phyloP scores from a whole-genome alignment of 352 stramenopile genomes.

The Phytopythium sindhum region DNA sequence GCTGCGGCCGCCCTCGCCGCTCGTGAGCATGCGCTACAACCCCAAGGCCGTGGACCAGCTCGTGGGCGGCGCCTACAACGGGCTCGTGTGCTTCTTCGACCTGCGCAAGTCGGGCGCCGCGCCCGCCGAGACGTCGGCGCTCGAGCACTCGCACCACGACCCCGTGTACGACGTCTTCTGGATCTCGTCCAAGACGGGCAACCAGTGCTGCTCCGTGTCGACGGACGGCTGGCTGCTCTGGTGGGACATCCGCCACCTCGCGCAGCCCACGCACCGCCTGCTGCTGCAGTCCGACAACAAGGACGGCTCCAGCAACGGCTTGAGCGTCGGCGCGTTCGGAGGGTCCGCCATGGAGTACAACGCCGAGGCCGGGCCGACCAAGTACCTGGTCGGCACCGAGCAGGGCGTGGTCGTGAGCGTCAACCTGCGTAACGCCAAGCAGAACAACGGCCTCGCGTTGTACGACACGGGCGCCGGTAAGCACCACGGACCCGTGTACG shows the following conservation, averaged over 20 bases:
- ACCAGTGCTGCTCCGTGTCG: conserved; percentile 95
- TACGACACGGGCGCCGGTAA: conserved; percentile 94
- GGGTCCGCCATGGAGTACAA: conserved; percentile 96
- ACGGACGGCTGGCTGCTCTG: conserved; percentile 94
- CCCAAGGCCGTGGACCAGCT: conserved; percentile 95
- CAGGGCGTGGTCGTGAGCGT: conserved; percentile 95
- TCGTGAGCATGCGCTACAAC: conserved; percentile 94
- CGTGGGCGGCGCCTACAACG: conserved; percentile 96
- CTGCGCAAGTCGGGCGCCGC: conserved; percentile 89
- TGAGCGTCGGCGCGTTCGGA: conserved; percentile 72
- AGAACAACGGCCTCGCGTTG: conserved; percentile 96
- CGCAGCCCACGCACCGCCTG: conserved; percentile 79
- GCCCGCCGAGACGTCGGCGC: conserved; percentile 90
- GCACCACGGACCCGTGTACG: conserved; percentile 95
- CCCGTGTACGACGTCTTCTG: conserved; percentile 96
- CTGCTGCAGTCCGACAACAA: conserved; percentile 60
- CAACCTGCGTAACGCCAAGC: conserved; percentile 95
- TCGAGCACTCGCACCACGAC: conserved; percentile 97
- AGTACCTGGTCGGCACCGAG: conserved; percentile 97
- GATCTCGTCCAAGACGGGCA: conserved; percentile 95
- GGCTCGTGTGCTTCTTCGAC: conserved; percentile 96
- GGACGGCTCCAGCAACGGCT: conserved; percentile 26
- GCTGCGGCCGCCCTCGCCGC: conserved; percentile 86
- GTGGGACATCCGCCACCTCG: conserved; percentile 88
- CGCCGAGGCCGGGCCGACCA: conserved; percentile 93